Evolutionary conservation across 2,329 filamentous ascomycete genomes (phyloP), one percentile per base, ranked within the genome.

Genomic region (Thelonectria blattea): DNA sequence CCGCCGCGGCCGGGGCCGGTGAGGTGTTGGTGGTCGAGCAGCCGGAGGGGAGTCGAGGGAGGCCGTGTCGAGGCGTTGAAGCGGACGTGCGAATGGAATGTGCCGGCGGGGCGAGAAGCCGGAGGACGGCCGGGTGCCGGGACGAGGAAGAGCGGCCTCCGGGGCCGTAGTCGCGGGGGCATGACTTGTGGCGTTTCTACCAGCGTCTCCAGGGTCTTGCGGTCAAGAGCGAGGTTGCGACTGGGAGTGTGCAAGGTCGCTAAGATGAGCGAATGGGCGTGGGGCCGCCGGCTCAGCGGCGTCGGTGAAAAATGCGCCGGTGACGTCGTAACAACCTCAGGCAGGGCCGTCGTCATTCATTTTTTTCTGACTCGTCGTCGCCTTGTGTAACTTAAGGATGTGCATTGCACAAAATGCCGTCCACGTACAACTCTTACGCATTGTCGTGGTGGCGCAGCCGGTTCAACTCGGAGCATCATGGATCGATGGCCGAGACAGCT

Each of bases 21-120:
- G 24, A 78, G 67, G 52, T 78, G 75, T 8, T 65, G 64, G 58
- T 77, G 74, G 20, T 63, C 51, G 51, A 77, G 65, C 8, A 76
- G 60, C 43, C 57, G 51, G 39, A 58, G 54, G 41, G 46, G 24
- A 24, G 58, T 9, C 43, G 51, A 52, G 37, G 27, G 56, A 48
- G 60, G 64, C 65, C 58, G 59, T 41, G 52, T 65, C 30, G n/a
- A 3, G 24, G 30, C 7, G 34, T 37, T 12, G 41, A 8, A 7
- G 47, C 18, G 45, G 39, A 18, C n/a, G 17, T 27, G 30, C 11
- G 20, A 17, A 39, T 18, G 24, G 14, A 8, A 42, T 9, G 22
- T 18, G 27, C 55, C 48, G 59, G 58, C n/a, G 24, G 48, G 37
- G 50, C 55, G 57, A 50, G 54, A 47, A 12, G 58, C 49, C 56